These are phyloP conservation scores for Boletellus deceptivus DNA, from an alignment of 1,284 basidiomycete genomes.

Conservation along the genomic window DNA sequence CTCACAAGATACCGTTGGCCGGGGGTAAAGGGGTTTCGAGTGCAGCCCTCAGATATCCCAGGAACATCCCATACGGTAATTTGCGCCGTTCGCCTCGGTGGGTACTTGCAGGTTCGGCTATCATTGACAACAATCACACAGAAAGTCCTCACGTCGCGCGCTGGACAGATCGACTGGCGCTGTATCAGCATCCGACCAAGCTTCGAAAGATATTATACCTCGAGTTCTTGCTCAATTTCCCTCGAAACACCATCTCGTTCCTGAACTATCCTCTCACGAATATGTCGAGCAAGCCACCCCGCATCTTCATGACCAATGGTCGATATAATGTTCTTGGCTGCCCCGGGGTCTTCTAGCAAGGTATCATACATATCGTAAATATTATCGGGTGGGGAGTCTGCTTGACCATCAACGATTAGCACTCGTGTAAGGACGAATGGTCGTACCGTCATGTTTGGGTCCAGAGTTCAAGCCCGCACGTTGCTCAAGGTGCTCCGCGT, in stretches of 20 bases:
- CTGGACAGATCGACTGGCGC: constrained; percentile 65
- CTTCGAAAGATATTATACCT: constrained; percentile 42
- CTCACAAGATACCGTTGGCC: constrained; percentile 72
- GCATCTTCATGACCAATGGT: constrained; percentile 48
- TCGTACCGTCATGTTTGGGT: constrained; percentile 46
- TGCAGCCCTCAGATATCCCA: constrained; percentile 50
- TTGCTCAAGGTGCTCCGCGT: constrained; percentile 57
- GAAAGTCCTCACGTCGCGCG: constrained; percentile 78
- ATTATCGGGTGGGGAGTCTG: constrained; percentile 53
- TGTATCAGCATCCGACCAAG: constrained; percentile 6
- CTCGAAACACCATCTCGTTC: constrained; percentile 52
- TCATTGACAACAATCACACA: constrained; percentile 78
- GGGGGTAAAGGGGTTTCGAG: constrained; percentile 54
- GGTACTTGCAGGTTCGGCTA: constrained; percentile 50
- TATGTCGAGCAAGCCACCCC: constrained; percentile 61
- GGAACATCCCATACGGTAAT: constrained; percentile 85
- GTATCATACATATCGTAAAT: constrained; percentile 68
- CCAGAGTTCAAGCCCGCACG: constrained; percentile 45
- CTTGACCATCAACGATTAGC: background rate
- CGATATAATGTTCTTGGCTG: constrained; percentile 42
- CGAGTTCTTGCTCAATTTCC: constrained; percentile 69
- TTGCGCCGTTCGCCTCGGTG: constrained; percentile 61
- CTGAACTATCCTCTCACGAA: constrained; percentile 48
- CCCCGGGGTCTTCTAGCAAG: constrained; percentile 50
- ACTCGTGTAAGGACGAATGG: background rate